Base-by-base conservation (phyloP, 176 grass and related monocot genomes). In the Cocos nucifera region DNA sequence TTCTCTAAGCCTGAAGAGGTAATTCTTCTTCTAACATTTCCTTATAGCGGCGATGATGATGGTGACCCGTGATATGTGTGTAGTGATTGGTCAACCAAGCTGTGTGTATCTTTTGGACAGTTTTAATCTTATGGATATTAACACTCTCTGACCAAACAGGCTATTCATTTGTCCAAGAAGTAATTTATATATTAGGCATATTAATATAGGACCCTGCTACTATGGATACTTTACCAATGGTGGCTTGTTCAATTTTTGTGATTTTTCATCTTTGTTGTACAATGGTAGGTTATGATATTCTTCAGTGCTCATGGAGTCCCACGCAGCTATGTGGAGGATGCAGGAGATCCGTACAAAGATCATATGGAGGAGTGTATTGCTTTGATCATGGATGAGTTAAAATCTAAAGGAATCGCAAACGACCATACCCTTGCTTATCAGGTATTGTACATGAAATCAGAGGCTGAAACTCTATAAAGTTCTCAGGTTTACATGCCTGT, bases 221-320 rank as follows among this genome's bases (percentile, higher is more conserved):
- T 14, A 3, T 44, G 8, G 35, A 44, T 44, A 12, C 35, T 44
- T 44, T 14, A 44, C 35, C 35, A 44, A 44, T 44, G 14, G 10
- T 12, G 35, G 28, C 49, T 74, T 52, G 4, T 68, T 4, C 16
- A 5, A 28, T 66, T 26, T 27, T 35, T 69, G 19, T 75, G 18
- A 74, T 19, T 54, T 61, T 57, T 28, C 4, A 27, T 75, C 74
- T 56, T 49, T 70, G 75, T 32, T 65, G 66, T 60, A n/a, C 10
- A 32, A 77, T 58, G 65, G 17, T 50, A 95, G 92, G 92, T 85
- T 73, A 97, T 83, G 88, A 83, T 98, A 89, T 93, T 98, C 84
- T 98, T 93, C 62, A 89, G 94, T 65, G 82, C 94, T 62, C 94
- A 98, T 83, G 94, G 88, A 73, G 94, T 98, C 32, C 94, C 94